A percentile compares a stretch with the other conserved stretches of the same genome.
Evolutionary conservation across 257 asterid species (phyloP).

Genomic region (Eustoma russellianum): DNA sequence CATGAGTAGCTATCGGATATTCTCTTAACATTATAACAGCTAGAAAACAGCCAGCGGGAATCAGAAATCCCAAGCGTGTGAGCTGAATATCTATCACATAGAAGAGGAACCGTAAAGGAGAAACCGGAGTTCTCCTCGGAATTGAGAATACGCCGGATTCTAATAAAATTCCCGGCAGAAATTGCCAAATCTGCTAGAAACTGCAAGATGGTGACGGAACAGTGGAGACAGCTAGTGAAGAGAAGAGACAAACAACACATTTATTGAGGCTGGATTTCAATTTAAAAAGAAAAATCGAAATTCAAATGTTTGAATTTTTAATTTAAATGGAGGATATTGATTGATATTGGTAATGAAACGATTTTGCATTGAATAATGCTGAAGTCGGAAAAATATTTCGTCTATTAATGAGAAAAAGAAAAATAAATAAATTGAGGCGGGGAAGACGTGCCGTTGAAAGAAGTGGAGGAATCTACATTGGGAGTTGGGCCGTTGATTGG

Average conservation of each 20-base stretch:
- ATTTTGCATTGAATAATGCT: not conserved
- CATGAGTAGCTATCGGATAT: no score
- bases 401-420: not conserved
- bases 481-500: slow-evolving; percentile 1
- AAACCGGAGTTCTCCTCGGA: not conserved
- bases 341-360: slow-evolving; percentile 7
- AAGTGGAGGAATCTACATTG: slow-evolving; percentile 2
- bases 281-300: not conserved
- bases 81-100: not conserved
- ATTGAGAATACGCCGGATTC: not conserved
- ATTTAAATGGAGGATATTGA: no score
- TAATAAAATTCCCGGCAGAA: not conserved
- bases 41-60: no score
- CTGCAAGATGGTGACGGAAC: no score
- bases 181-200: slow-evolving; percentile 1
- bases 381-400: slow-evolving; percentile 2
- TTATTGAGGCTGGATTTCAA: not conserved
- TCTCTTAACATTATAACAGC: no score
- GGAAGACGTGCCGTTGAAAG: not conserved
- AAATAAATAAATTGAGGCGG: not conserved
- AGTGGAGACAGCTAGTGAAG: not conserved
- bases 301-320: slow-evolving; percentile 3
- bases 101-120: not conserved
- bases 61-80: no score
- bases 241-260: not conserved